Percentiles rank a stretch among this genome's conserved stretches.
phyloP scores from a whole-genome alignment of 768 basidiomycete species.

The Macrolepiota albuminosa region DNA sequence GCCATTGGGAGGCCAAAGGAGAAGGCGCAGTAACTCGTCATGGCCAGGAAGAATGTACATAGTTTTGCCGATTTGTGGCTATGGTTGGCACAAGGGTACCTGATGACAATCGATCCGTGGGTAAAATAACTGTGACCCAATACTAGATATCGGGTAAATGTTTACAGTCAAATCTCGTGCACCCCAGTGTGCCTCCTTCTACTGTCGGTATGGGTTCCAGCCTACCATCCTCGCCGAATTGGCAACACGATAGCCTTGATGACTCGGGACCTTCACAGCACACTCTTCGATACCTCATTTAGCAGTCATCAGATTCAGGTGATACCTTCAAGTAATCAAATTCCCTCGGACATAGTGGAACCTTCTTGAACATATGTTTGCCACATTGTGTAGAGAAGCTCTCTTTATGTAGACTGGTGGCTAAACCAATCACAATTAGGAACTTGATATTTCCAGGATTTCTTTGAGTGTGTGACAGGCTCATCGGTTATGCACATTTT shows the following conservation, averaged over 20 bases:
- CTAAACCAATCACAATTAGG: neutral
- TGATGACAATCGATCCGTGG: neutral
- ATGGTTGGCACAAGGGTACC: constrained; percentile 8
- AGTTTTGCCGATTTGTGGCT: constrained; percentile 10
- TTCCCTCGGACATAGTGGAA: neutral
- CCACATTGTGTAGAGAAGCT: neutral
- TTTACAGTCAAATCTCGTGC: neutral
- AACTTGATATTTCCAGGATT: neutral
- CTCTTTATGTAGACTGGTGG: neutral
- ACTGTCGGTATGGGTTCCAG: neutral
- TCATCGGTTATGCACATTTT: neutral
- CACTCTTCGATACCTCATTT: too few species aligned
- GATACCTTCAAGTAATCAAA: neutral
- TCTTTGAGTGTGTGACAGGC: neutral
- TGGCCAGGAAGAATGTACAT: neutral
- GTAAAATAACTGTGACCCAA: neutral
- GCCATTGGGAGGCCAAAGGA: constrained; percentile 13
- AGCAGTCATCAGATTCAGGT: neutral
- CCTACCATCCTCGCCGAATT: neutral
- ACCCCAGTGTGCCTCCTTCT: neutral
- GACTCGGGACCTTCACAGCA: neutral
- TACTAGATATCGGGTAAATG: neutral
- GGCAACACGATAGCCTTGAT: neutral
- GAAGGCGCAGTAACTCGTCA: constrained; percentile 9
- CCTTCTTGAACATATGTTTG: neutral